Evolutionary conservation across 2,329 filamentous ascomycete species (phyloP).

Genomic region (Aureobasidium uvarum): DNA sequence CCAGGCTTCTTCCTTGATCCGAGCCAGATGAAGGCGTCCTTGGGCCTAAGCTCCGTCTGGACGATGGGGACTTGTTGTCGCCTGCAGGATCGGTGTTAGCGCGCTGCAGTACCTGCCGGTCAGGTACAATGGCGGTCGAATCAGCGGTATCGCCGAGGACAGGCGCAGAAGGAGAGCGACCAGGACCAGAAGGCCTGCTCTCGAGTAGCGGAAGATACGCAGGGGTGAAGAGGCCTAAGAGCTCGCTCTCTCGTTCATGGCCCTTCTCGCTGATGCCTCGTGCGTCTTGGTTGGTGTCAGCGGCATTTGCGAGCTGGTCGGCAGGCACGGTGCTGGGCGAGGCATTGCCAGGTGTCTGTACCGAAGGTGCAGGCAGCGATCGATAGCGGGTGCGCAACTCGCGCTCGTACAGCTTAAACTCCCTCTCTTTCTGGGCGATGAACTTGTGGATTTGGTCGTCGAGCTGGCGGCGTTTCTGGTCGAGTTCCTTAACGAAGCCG

Average conservation of each 20-base stretch:
- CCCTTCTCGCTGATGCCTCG: constrained; percentile 1
- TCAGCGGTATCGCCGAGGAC: constrained; percentile 13
- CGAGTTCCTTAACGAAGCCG: constrained; percentile 35
- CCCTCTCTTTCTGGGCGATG: constrained; percentile 41
- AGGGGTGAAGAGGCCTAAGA: constrained; percentile 41
- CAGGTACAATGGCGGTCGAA: constrained; percentile 7
- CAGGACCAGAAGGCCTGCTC: constrained; percentile 28
- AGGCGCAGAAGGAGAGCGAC: constrained; percentile 35
- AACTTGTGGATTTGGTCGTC: constrained; percentile 43
- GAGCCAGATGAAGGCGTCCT: constrained; percentile 40
- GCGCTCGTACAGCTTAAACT: constrained; percentile 40
- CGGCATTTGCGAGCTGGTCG: not conserved
- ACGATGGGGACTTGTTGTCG: not conserved
- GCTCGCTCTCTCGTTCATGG: constrained; percentile 36
- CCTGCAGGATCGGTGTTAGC: constrained; percentile 36
- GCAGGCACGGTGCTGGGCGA: not conserved
- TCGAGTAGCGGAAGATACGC: constrained; percentile 39
- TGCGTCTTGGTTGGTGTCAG: constrained; percentile 3
- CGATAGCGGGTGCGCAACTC: constrained; percentile 34
- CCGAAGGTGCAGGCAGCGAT: not conserved
- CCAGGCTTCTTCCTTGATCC: constrained; percentile 37
- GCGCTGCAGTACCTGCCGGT: constrained; percentile 29
- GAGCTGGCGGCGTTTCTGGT: constrained; percentile 40
- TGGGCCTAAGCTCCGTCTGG: constrained; percentile 32
- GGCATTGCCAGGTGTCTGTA: not conserved